Conservation (phyloP, 2,329 filamentous ascomycete genomes). For the Penicillium oxalicum region DNA sequence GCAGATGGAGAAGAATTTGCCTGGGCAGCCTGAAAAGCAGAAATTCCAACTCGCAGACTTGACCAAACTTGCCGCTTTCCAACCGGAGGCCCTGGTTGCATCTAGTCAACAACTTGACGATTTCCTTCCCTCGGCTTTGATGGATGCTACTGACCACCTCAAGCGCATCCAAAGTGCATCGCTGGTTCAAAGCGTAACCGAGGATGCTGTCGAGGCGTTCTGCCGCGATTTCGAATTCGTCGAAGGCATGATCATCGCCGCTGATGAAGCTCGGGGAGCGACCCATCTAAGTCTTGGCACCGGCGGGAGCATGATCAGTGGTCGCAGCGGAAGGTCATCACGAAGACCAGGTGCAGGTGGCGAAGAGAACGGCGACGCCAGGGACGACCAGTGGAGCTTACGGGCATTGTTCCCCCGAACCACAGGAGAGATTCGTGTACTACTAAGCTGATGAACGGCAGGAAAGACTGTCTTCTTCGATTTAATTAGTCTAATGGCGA, state of each 20-base stretch:
- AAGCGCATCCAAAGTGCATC: constrained; percentile 65
- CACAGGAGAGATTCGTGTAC: constrained; percentile 57
- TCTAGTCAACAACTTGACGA: constrained; percentile 76
- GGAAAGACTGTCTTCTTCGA: too few species aligned
- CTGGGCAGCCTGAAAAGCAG: constrained; percentile 24
- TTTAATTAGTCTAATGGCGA: too few species aligned
- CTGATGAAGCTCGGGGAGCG: constrained; percentile 48
- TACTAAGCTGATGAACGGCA: constrained; percentile 47
- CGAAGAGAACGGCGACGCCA: constrained; percentile 32
- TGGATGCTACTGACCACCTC: constrained; percentile 82
- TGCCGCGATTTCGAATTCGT: constrained; percentile 75
- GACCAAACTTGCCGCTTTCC: constrained; percentile 50
- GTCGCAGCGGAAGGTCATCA: constrained; percentile 15
- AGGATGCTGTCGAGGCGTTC: constrained; percentile 76
- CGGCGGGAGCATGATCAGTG: constrained; percentile 20
- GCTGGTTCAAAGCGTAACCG: constrained; percentile 69
- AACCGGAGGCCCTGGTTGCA: constrained; percentile 54
- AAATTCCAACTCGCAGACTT: constrained; percentile 52
- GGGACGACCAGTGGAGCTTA: constrained; percentile 35
- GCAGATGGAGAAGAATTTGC: constrained; percentile 4
- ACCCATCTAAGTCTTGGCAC: constrained; percentile 27
- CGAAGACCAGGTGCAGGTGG: constrained; percentile 21
- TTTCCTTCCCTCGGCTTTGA: constrained; percentile 85
- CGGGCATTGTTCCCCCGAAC: constrained; percentile 59
- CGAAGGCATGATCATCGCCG: constrained; percentile 55